These are phyloP conservation scores for Alternaria sp. DNA, from an alignment of 2,329 filamentous ascomycete genomes.

Conservation along the genomic window DNA sequence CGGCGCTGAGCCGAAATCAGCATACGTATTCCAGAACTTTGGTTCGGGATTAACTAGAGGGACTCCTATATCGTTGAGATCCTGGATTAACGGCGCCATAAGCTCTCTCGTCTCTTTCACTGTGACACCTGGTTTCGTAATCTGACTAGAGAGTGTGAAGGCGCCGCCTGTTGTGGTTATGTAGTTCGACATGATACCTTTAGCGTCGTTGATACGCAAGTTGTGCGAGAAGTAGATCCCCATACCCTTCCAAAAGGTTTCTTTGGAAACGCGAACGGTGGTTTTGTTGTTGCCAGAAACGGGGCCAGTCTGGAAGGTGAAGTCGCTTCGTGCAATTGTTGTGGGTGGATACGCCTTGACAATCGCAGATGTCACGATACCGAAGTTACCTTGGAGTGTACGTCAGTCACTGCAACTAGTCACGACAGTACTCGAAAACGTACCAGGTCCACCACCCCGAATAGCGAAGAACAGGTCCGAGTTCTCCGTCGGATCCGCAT, in stretches of 20 bases:
- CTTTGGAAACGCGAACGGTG: conserved; percentile 22
- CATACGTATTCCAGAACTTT: neutral
- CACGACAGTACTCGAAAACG: neutral
- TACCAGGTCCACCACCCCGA: conserved; percentile 42
- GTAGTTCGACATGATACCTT: conserved; percentile 37
- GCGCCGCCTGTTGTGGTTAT: conserved; percentile 23
- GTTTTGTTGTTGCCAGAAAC: conserved; percentile 26
- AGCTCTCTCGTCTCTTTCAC: conserved; percentile 26
- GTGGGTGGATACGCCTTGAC: conserved; percentile 38
- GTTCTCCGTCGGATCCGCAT: conserved; percentile 31
- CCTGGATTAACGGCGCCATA: conserved; percentile 30
- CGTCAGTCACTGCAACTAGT: neutral
- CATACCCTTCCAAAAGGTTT: conserved; percentile 41
- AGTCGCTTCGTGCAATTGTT: conserved; percentile 36
- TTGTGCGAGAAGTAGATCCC: conserved; percentile 33
- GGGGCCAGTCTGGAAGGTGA: conserved; percentile 35
- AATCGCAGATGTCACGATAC: conserved; percentile 38
- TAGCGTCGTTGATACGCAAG: conserved; percentile 32
- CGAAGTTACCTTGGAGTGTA: conserved; percentile 19
- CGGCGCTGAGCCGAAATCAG: neutral
- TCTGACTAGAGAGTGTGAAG: conserved; percentile 26
- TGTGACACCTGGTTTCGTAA: conserved; percentile 30
- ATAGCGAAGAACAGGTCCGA: conserved; percentile 42
- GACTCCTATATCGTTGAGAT: neutral
- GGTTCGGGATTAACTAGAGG: neutral